A percentile compares a stretch with the other conserved stretches of the same genome.
These are phyloP conservation scores for Hylodesmum podocarpum DNA, from an alignment of 306 rosid genomes.

Conservation along the genomic window DNA sequence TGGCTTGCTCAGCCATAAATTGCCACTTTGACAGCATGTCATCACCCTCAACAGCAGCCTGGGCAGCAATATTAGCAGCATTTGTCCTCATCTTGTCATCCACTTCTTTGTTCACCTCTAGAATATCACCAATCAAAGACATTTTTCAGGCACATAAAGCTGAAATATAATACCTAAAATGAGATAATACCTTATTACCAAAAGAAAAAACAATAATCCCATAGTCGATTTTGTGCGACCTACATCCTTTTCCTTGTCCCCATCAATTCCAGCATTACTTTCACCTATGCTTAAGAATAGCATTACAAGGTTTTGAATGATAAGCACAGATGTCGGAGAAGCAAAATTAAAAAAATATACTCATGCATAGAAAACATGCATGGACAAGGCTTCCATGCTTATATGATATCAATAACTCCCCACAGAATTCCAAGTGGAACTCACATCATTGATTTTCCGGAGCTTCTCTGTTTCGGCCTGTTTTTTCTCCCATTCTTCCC, in stretches of 20 bases:
- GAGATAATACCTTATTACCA: background rate
- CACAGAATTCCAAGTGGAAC: conserved; percentile 33
- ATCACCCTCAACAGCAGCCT: conserved; percentile 98
- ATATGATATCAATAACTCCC: background rate
- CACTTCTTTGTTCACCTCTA: conserved; percentile 82
- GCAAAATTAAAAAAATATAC: background rate
- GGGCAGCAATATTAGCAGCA: conserved; percentile 98
- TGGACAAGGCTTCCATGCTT: conserved; percentile 18
- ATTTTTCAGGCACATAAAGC: background rate
- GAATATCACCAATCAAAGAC: conserved; percentile 21
- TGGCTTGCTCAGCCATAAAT: conserved; percentile 95
- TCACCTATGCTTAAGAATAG: conserved; percentile 50
- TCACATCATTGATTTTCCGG: conserved; percentile 69
- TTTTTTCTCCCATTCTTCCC: conserved; percentile 89
- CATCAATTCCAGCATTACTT: conserved; percentile 54
- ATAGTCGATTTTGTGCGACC: conserved; percentile 68
- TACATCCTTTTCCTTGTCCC: conserved; percentile 87
- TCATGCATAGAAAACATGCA: background rate
- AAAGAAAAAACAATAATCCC: conserved; percentile 39
- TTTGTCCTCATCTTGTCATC: conserved; percentile 97
- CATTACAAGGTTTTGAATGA: conserved; percentile 15
- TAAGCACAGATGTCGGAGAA: background rate
- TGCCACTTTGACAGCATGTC: conserved; percentile 98
- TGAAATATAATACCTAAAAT: conserved; percentile 7
- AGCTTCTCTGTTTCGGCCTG: conserved; percentile 83